These are phyloP conservation scores for Umbilicus rupestris DNA, from an alignment of 164 flowering plant genomes.

Conservation along the genomic window DNA sequence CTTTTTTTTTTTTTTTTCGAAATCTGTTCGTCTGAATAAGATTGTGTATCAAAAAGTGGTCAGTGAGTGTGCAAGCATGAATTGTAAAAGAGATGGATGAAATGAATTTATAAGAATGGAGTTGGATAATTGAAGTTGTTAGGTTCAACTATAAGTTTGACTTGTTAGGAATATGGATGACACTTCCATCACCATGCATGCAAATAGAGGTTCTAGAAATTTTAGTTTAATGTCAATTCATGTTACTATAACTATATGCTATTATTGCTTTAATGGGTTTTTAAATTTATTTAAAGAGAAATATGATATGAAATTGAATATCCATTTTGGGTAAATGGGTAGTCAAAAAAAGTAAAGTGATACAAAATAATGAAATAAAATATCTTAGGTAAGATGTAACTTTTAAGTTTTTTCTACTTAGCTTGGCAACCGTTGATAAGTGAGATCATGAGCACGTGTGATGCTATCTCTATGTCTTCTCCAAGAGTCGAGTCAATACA, in stretches of 20 bases:
- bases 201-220: constrained; percentile 3
- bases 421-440: constrained; percentile 6
- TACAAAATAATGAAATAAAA: too few relatives aligned
- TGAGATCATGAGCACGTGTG: not conserved
- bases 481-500: not conserved
- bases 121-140: not conserved
- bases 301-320: too few relatives aligned
- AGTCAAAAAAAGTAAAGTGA: too few relatives aligned
- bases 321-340: too few relatives aligned
- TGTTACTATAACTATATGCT: too few relatives aligned
- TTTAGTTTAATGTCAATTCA: constrained; percentile 1
- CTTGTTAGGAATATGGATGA: not conserved
- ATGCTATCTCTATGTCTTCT: not conserved
- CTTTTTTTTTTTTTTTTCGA: too few relatives aligned
- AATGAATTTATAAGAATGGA: not conserved
- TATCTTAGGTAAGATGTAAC: not conserved
- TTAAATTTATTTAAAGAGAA: too few relatives aligned
- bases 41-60: not conserved
- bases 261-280: too few relatives aligned
- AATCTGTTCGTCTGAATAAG: too few relatives aligned
- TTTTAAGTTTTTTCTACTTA: not conserved
- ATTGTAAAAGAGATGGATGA: not conserved
- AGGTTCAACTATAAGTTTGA: constrained; percentile 6
- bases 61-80: not conserved
- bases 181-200: constrained; percentile 5